Percentiles rank a stretch among this genome's conserved stretches.
phyloP scores from a whole-genome alignment of 176 grass and related monocot genomes.

The Calamus simplicifolius region DNA sequence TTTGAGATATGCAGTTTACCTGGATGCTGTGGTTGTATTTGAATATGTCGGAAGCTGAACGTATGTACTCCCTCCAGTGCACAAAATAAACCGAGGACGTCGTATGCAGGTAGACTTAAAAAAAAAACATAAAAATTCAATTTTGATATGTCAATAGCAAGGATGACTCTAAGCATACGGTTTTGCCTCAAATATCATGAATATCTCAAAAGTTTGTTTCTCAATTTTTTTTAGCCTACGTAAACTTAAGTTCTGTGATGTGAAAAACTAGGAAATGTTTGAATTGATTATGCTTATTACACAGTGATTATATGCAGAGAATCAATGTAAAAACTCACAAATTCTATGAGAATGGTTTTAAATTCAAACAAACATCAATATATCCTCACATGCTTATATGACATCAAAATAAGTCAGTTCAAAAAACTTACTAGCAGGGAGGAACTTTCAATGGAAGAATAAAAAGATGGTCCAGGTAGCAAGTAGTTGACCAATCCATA shows the following conservation, averaged over 20 bases:
- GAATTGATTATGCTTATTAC: no score
- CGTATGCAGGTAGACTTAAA: conserved; percentile 73
- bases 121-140: conserved; percentile 24
- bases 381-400: no score
- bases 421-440: conserved; percentile 56
- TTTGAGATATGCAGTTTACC: conserved; percentile 23
- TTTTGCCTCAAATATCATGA: no score
- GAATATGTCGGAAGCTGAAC: conserved; percentile 81
- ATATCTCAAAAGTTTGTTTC: no score
- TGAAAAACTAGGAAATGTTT: no score
- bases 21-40: conserved; percentile 38
- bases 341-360: no score
- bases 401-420: conserved; percentile 17
- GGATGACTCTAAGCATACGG: not conserved
- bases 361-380: no score
- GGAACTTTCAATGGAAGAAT: conserved; percentile 73
- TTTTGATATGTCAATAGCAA: conserved; percentile 8
- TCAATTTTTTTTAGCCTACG: no score
- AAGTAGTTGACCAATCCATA: conserved; percentile 81
- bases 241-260: no score
- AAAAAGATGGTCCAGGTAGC: conserved; percentile 77
- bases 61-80: conserved; percentile 85
- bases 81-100: conserved; percentile 85
- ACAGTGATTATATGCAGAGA: no score
- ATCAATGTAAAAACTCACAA: no score